Conservation (phyloP, 2,329 filamentous ascomycete genomes). For the Verticillium isaacii region DNA sequence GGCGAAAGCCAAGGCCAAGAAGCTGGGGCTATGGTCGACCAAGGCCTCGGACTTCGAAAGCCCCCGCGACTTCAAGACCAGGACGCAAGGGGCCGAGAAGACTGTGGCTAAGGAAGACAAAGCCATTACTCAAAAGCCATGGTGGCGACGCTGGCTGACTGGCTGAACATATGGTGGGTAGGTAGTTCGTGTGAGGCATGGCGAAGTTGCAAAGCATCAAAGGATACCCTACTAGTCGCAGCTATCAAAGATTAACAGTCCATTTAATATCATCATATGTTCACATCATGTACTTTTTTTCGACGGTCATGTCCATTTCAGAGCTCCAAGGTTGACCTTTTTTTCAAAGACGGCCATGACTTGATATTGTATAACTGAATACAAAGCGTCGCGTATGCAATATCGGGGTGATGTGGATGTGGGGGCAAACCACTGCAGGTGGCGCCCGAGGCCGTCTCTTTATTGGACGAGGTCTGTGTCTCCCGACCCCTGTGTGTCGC, state of each 20-base stretch:
- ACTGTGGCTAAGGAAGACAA: slow-evolving; percentile 17
- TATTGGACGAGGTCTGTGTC: background rate
- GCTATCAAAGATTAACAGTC: background rate
- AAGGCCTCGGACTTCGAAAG: slow-evolving; percentile 66
- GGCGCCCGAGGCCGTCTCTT: background rate
- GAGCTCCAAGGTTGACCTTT: too few species aligned
- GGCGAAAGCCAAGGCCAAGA: slow-evolving; percentile 58
- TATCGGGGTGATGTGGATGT: too few species aligned
- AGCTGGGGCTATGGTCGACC: slow-evolving; percentile 71
- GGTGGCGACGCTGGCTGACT: slow-evolving; percentile 10
- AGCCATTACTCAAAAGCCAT: slow-evolving; percentile 10
- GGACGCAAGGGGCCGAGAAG: slow-evolving; percentile 28
- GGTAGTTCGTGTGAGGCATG: background rate
- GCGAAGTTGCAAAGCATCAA: background rate
- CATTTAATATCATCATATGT: too few species aligned
- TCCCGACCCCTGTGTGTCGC: background rate
- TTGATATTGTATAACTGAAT: too few species aligned
- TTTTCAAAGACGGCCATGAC: too few species aligned
- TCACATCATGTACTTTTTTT: too few species aligned
- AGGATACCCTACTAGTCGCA: background rate
- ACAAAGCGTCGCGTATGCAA: too few species aligned
- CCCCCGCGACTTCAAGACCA: slow-evolving; percentile 80
- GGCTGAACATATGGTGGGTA: background rate
- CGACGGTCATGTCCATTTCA: too few species aligned
- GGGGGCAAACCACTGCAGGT: background rate